These are phyloP conservation scores for Ganoderma meredithae DNA, from an alignment of 1,284 basidiomycete genomes.

Conservation along the genomic window DNA sequence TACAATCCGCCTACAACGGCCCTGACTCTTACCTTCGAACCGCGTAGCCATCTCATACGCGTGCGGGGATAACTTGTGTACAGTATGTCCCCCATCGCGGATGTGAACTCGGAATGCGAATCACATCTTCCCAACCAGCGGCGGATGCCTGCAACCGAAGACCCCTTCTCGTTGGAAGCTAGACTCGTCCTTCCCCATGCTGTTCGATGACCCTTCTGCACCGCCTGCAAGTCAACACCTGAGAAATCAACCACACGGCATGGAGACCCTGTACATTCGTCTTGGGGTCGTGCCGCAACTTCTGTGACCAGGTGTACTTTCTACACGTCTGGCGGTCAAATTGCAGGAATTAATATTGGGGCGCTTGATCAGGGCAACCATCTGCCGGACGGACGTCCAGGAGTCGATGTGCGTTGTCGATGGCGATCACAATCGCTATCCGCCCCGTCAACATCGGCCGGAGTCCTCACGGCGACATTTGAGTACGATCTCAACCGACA, in stretches of 20 bases:
- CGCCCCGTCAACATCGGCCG: no score
- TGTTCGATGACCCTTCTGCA: background rate
- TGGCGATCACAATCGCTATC: background rate
- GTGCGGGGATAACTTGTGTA: background rate
- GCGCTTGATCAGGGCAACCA: background rate
- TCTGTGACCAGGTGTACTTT: background rate
- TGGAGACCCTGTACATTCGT: background rate
- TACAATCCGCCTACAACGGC: constrained; percentile 24
- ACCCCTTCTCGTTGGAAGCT: background rate
- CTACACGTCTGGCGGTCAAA: background rate
- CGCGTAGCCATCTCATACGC: background rate
- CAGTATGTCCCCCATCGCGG: background rate
- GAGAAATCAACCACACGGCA: background rate
- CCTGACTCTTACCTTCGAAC: background rate
- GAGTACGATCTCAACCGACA: background rate
- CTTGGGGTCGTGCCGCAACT: background rate
- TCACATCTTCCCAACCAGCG: background rate
- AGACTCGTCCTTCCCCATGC: background rate
- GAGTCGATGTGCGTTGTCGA: background rate
- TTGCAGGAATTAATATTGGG: background rate
- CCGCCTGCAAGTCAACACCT: background rate
- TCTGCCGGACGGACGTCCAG: background rate
- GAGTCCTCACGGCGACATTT: background rate
- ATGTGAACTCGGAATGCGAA: background rate
- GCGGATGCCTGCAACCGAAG: background rate